Base-by-base conservation (phyloP, 345 rosid genomes). In the Tarenaya hassleriana region DNA sequence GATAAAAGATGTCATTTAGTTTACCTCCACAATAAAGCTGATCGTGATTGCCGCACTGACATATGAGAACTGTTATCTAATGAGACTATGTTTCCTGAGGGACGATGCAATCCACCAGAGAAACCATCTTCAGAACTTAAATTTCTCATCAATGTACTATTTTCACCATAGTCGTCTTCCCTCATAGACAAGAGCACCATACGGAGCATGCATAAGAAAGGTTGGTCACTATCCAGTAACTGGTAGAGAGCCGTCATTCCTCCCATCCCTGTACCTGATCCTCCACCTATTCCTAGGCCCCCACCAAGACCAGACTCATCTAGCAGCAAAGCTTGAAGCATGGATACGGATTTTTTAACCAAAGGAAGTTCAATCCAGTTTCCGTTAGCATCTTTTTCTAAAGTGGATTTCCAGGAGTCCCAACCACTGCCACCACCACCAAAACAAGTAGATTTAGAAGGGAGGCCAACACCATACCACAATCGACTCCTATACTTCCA, bases 231-330 rank as follows among this genome's bases (percentile, higher is more conserved):
- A 68, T 94, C 99, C 64, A 94, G 66, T 41, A 88, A 70, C 68
- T 94, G 99, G 76, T 88, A 94, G 45, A 94, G 86, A 34, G 94
- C 84, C 27, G 97, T 70, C 99, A 94, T 88, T 58, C 97, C 99
- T 71, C 99, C 99, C 99, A 94, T 94, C 56, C 99, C 99, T 64
- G 99, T 94, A 68, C 99, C 99, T 21, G 99, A 94, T 68, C 97
- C 99, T 58, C 95, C 95, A 51, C 99, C 97, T 46, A 94, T 94
- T 55, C 97, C 99, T 63, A 94, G 97, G 64, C 99, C 99, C 58
- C 99, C 97, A 60, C 99, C 99, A 56, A 94, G 91, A 61, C 99
- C 95, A 55, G 95, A 83, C 62, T 94, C 95, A 57, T 94, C 97
- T 70, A 94, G 67, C 52, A 94, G 69, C 62, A 94, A 76, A 42